Evolutionary conservation across 1,284 basidiomycete species (phyloP), one percentile per base, ranked within the genome.

Genomic region (Sphagnurus paluster): DNA sequence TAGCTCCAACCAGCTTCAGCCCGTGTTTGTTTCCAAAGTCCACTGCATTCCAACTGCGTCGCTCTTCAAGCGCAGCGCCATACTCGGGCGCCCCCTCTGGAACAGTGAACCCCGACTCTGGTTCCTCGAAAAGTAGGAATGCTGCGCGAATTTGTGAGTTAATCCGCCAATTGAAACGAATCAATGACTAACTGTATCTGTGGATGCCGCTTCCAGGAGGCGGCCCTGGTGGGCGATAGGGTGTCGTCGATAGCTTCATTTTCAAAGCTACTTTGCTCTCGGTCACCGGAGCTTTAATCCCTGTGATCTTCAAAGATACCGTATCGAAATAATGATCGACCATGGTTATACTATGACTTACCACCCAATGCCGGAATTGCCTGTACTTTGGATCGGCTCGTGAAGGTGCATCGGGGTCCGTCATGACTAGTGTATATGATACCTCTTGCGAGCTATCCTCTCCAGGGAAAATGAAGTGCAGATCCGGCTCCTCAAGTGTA

Each of bases 401-500:
- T 0, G 77, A 79, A 0, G 83, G 84, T 2, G 82, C 84, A 56
- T 87, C 84, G 0, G 82, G 82, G 57, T 86, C 83, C n/a, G 78
- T 71, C 77, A 85, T 77, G 24, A 77, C 77, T 19, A 86, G 66
- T 2, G 84, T 84, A 55, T 84, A 86, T 5, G 70, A 71, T 3
- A 69, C 58, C 38, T 75, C 75, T 1, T 58, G 60, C 6, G 42
- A 35, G 4, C 20, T 65, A 8, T 63, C 66, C 3, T 62, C 54
- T 14, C 68, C 63, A 32, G 64, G 67, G 62, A 76, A 66, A 3
- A 72, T 68, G 34, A 83, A 70, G 32, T 64, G 68, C 44, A 84
- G 67, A 4, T 67, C 58, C 1, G 83, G 83, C 53, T 82, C 80
- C 8, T 77, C 71, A 11, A 66, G 56, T 0, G 79, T 77, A 5